phyloP scores from a whole-genome alignment of 306 rosid species.

The Vigna trinervia region DNA sequence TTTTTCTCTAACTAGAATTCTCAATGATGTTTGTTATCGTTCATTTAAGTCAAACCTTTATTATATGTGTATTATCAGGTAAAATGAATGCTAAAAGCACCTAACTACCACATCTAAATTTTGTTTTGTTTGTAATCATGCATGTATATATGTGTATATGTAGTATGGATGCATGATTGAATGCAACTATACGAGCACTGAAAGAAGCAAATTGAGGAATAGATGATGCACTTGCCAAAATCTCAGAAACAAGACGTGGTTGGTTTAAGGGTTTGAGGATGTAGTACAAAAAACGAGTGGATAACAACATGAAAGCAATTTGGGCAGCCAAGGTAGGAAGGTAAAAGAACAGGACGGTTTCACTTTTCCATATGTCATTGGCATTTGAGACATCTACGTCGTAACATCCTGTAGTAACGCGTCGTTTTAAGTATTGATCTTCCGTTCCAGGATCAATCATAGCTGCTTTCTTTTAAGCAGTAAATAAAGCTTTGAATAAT shows the following conservation, averaged over 20 bases:
- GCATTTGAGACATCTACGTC: neutral
- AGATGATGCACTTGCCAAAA: conserved; percentile 32
- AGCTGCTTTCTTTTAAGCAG: neutral
- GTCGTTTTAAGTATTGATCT: neutral
- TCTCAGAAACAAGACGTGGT: conserved; percentile 48
- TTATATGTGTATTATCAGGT: neutral
- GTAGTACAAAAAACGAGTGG: conserved; percentile 17
- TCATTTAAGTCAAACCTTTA: neutral
- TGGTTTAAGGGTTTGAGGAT: conserved; percentile 46
- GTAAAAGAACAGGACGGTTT: neutral
- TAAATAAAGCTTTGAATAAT: neutral
- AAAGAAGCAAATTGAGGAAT: neutral
- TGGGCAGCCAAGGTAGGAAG: conserved; percentile 41
- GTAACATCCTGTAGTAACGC: conserved; percentile 30
- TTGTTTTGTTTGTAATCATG: neutral
- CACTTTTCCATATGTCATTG: conserved; percentile 41
- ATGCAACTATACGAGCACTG: neutral
- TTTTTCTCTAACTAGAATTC: too few species aligned
- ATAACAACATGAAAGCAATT: conserved; percentile 24
- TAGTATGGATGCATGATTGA: neutral
- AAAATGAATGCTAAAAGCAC: neutral
- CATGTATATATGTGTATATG: neutral
- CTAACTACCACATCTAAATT: neutral
- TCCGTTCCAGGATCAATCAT: neutral
- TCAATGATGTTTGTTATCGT: too few species aligned